Conservation (phyloP, 2,329 filamentous ascomycete genomes). For the Sordariomycetes sp. region DNA sequence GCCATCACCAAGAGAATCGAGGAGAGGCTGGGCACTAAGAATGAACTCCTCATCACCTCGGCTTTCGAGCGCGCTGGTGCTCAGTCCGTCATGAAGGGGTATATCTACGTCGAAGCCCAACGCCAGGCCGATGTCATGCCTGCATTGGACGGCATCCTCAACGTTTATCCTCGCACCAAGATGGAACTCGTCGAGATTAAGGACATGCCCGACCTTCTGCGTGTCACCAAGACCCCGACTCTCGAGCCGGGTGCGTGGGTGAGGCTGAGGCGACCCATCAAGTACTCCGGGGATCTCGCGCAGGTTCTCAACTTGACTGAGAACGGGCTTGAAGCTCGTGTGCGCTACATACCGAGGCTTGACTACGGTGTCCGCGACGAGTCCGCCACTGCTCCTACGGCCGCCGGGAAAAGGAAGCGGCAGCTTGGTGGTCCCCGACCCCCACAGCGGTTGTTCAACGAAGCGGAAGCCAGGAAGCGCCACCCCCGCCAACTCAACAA, state of each 20-base stretch:
- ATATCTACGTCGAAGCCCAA: conserved; percentile 88
- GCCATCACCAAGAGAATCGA: conserved; percentile 82
- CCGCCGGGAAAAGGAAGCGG: conserved; percentile 73
- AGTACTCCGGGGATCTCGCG: conserved; percentile 82
- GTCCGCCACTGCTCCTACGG: conserved; percentile 26
- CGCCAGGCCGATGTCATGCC: conserved; percentile 77
- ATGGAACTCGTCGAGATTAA: conserved; percentile 87
- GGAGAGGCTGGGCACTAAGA: conserved; percentile 66
- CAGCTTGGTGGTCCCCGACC: conserved; percentile 54
- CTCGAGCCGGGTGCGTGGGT: conserved; percentile 87
- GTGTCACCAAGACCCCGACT: conserved; percentile 75
- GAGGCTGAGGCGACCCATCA: conserved; percentile 66
- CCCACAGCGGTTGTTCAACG: conserved; percentile 84
- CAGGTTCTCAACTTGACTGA: conserved; percentile 88
- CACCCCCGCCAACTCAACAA: conserved; percentile 53
- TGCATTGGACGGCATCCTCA: conserved; percentile 73
- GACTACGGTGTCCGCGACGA: conserved; percentile 90
- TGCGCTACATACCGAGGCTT: conserved; percentile 80
- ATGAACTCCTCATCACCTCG: conserved; percentile 74
- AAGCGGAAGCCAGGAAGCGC: conserved; percentile 82
- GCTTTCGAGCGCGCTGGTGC: conserved; percentile 81
- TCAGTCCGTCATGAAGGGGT: conserved; percentile 77
- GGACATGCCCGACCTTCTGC: conserved; percentile 93
- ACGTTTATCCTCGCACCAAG: conserved; percentile 82
- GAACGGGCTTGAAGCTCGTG: conserved; percentile 79